phyloP scores from a whole-genome alignment of 1,139 yeast species.

The Yamadazyma trypodendri region DNA sequence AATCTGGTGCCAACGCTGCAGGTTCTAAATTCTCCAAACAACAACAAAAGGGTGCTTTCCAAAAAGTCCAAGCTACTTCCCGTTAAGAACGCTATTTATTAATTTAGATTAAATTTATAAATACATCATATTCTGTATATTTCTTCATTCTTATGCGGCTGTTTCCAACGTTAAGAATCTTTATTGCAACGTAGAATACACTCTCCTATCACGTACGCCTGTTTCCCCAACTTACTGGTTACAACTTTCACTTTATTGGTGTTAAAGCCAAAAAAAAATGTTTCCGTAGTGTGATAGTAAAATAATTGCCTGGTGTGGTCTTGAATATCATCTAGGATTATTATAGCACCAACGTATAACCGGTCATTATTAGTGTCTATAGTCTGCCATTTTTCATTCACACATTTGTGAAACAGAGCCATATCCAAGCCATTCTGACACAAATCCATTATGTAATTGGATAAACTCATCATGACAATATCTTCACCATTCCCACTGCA shows the following conservation, averaged over 20 bases:
- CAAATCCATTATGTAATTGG: slow-evolving; percentile 21
- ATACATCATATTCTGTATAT: slow-evolving; percentile 1
- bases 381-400: slow-evolving; percentile 3
- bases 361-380: slow-evolving; percentile 1
- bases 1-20: slow-evolving; percentile 72
- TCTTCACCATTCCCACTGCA: slow-evolving; percentile 62
- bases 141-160: too few relatives aligned
- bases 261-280: slow-evolving; percentile 42
- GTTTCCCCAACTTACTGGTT: slow-evolving; percentile 24
- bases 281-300: slow-evolving; percentile 45
- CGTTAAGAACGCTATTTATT: slow-evolving; percentile 54
- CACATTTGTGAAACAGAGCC: background rate
- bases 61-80: slow-evolving; percentile 94
- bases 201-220: slow-evolving; percentile 36
- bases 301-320: slow-evolving; percentile 19
- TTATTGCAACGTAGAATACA: slow-evolving; percentile 21
- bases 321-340: slow-evolving; percentile 19
- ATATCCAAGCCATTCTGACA: slow-evolving; percentile 1
- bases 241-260: slow-evolving; percentile 22
- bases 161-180: too few relatives aligned
- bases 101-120: slow-evolving; percentile 14
- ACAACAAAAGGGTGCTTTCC: slow-evolving; percentile 93
- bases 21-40: slow-evolving; percentile 71
- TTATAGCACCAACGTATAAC: slow-evolving; percentile 35
- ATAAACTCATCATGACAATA: slow-evolving; percentile 41